Percentiles rank a stretch among this genome's conserved stretches.
These are phyloP conservation scores for Solanum hybrid DNA, from an alignment of 305 asterid genomes.

Conservation along the genomic window DNA sequence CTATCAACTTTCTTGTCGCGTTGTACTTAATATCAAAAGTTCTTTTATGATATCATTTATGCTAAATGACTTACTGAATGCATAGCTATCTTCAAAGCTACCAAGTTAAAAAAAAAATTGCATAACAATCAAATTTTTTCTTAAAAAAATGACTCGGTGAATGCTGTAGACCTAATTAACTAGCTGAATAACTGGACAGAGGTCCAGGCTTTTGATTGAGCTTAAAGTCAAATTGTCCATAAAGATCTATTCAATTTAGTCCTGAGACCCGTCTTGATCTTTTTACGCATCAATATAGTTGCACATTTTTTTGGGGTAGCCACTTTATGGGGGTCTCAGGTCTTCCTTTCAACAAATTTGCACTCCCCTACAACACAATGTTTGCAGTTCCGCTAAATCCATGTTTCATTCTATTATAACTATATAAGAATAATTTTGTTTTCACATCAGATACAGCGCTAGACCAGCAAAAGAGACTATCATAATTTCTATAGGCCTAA, in stretches of 20 bases:
- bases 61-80: neutral
- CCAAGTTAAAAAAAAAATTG: neutral
- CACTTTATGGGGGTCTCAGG: neutral
- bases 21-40: neutral
- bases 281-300: neutral
- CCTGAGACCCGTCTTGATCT: neutral
- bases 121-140: neutral
- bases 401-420: neutral
- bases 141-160: neutral
- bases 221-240: neutral
- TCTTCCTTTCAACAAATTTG: neutral
- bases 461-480: neutral
- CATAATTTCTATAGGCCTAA: neutral
- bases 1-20: neutral
- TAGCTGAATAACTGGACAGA: neutral
- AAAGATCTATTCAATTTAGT: neutral
- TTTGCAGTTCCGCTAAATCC: neutral
- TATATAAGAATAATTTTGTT: neutral
- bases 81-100: neutral
- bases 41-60: neutral
- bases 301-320: neutral
- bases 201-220: neutral
- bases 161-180: neutral
- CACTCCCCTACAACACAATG: neutral
- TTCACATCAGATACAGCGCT: neutral